phyloP scores from a whole-genome alignment of 129 eudicot genomes.

The Logfia minima region DNA sequence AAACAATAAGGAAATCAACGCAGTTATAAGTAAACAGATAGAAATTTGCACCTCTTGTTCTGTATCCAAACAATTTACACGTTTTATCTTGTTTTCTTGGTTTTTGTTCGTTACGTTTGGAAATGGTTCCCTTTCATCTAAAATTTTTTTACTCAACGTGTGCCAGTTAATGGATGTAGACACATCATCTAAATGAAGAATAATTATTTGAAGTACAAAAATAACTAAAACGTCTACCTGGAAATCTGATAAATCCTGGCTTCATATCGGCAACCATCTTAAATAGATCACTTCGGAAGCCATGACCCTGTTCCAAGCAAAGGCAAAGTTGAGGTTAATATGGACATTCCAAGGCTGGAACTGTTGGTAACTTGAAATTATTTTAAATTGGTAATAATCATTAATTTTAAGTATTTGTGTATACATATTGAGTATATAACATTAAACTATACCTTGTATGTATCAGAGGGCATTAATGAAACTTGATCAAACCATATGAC shows the following conservation, averaged over 20 bases:
- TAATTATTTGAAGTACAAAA: not conserved
- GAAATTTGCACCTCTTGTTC: not conserved
- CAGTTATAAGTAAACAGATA: not conserved
- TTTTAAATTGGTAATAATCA: not conserved
- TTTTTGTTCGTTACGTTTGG: conserved; percentile 2
- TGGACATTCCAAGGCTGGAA: conserved; percentile 1
- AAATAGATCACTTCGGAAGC: conserved; percentile 85
- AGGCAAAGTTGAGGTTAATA: not conserved
- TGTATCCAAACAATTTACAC: not conserved
- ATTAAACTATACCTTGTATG: conserved; percentile 61
- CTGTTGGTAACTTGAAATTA: conserved; percentile 1
- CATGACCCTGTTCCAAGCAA: conserved; percentile 64
- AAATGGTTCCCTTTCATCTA: not conserved
- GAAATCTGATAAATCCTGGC: conserved; percentile 92
- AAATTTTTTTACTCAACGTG: not conserved
- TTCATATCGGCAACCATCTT: conserved; percentile 66
- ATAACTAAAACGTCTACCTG: conserved; percentile 50
- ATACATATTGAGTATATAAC: not conserved
- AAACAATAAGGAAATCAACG: not conserved
- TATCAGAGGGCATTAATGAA: conserved; percentile 83
- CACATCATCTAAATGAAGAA: not conserved
- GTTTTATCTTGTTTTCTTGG: conserved; percentile 7
- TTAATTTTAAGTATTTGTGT: not conserved
- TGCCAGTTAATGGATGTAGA: not conserved
- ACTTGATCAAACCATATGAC: conserved; percentile 97